phyloP scores from a whole-genome alignment of 306 rosid species.

The Nissolia schottii region DNA sequence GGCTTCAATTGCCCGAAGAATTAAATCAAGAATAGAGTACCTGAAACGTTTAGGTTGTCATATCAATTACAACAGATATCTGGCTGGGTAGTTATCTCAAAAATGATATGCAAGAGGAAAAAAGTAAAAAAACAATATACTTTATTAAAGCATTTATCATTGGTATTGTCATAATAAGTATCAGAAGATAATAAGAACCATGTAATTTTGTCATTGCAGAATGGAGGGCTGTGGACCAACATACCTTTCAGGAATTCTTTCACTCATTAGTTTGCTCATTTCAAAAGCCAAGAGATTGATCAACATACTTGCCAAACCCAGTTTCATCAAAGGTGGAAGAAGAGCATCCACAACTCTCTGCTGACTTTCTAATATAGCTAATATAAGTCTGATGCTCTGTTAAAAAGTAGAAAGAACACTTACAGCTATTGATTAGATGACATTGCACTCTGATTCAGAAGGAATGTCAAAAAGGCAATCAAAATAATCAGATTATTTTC shows the following conservation, averaged over 20 bases:
- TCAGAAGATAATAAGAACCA: constrained; percentile 16
- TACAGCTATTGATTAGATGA: constrained; percentile 25
- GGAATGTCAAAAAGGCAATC: constrained; percentile 7
- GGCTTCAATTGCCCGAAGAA: constrained; percentile 72
- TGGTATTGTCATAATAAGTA: constrained; percentile 2
- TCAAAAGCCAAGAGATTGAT: constrained; percentile 64
- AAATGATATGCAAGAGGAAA: neutral
- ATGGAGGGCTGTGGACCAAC: constrained; percentile 15
- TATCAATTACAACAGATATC: constrained; percentile 2
- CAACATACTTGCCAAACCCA: constrained; percentile 71
- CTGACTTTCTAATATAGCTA: constrained; percentile 66
- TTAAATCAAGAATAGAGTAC: constrained; percentile 66
- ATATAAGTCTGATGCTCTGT: constrained; percentile 71
- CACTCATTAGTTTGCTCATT: constrained; percentile 48
- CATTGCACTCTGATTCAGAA: constrained; percentile 4
- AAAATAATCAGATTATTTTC: neutral
- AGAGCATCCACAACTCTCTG: constrained; percentile 52
- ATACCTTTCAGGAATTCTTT: constrained; percentile 77
- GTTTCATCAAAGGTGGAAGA: constrained; percentile 64
- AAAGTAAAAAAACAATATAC: neutral
- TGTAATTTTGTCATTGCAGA: constrained; percentile 1
- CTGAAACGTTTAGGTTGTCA: constrained; percentile 42
- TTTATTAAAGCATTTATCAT: neutral
- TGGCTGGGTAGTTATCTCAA: neutral
- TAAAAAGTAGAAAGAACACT: constrained; percentile 31